Evolutionary conservation across 495 filamentous ascomycete species (phyloP).

Genomic region (Penicillium herquei): DNA sequence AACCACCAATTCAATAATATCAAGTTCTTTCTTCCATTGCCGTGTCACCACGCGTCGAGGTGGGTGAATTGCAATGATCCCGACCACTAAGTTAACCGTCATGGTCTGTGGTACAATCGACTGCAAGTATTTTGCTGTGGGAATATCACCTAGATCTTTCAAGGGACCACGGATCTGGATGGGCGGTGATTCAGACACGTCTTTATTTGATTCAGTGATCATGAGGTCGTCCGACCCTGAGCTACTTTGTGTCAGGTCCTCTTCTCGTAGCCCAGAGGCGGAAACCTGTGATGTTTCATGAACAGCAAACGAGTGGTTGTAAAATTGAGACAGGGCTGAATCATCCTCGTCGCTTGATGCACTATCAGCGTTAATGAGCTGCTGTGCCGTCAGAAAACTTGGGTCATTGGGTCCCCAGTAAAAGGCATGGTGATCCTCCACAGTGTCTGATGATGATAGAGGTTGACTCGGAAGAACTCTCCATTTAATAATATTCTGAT

Average conservation of each 20-base stretch:
- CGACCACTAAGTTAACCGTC: constrained; percentile 73
- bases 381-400: constrained; percentile 50
- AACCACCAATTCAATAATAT: constrained; percentile 74
- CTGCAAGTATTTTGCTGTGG: constrained; percentile 62
- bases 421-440: constrained; percentile 3
- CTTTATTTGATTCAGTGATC: constrained; percentile 14
- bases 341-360: constrained; percentile 25
- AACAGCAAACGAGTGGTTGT: constrained; percentile 68
- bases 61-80: constrained; percentile 68
- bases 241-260: constrained; percentile 28
- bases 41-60: constrained; percentile 58
- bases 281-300: constrained; percentile 50
- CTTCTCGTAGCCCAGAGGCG: constrained; percentile 11
- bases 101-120: constrained; percentile 77
- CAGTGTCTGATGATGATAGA: constrained; percentile 3
- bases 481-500: constrained; percentile 35
- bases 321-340: constrained; percentile 58
- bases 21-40: constrained; percentile 48
- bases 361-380: constrained; percentile 30
- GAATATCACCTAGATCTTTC: constrained; percentile 68
- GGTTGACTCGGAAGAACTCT: constrained; percentile 38
- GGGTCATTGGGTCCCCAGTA: constrained; percentile 26
- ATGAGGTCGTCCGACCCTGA: constrained; percentile 21
- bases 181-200: constrained; percentile 10
- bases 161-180: constrained; percentile 37